Conservation (phyloP, 805 yeast genomes). For the Ogataea pignaliae region DNA sequence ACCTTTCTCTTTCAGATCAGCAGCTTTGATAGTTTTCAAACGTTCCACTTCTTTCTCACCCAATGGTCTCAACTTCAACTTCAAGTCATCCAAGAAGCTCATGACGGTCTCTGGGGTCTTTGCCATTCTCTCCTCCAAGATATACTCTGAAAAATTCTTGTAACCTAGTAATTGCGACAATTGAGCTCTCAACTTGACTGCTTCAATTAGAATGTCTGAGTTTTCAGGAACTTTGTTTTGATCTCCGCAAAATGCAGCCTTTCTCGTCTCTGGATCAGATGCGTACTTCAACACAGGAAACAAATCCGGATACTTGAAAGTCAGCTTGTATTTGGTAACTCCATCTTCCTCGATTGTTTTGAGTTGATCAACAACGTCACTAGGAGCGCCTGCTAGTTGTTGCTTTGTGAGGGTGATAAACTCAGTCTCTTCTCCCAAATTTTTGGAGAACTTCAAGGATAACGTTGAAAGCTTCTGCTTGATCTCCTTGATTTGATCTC, state of each 20-base stretch:
- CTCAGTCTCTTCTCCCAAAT: constrained; percentile 68
- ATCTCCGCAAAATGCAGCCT: constrained; percentile 58
- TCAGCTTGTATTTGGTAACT: constrained; percentile 50
- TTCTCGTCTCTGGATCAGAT: constrained; percentile 57
- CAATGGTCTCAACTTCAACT: constrained; percentile 50
- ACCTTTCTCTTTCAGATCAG: constrained; percentile 44
- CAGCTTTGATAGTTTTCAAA: constrained; percentile 48
- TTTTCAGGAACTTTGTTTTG: constrained; percentile 66
- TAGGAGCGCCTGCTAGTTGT: constrained; percentile 73
- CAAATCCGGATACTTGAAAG: constrained; percentile 78
- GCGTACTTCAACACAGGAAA: constrained; percentile 78
- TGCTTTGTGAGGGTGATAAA: constrained; percentile 54
- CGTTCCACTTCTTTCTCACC: constrained; percentile 50
- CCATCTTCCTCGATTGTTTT: constrained; percentile 40
- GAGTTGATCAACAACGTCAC: constrained; percentile 54
- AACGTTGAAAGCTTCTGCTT: constrained; percentile 57
- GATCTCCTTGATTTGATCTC: constrained; percentile 53
- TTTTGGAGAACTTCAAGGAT: constrained; percentile 54
- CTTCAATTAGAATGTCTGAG: constrained; percentile 53
- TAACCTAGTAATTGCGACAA: constrained; percentile 65
- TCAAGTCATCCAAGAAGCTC: constrained; percentile 59
- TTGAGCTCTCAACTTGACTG: constrained; percentile 57
- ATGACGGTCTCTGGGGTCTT: constrained; percentile 58
- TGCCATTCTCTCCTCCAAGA: constrained; percentile 79
- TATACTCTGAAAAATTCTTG: constrained; percentile 61